These are phyloP conservation scores for Phyllachora maydis DNA, from an alignment of 2,329 filamentous ascomycete genomes.

Conservation along the genomic window DNA sequence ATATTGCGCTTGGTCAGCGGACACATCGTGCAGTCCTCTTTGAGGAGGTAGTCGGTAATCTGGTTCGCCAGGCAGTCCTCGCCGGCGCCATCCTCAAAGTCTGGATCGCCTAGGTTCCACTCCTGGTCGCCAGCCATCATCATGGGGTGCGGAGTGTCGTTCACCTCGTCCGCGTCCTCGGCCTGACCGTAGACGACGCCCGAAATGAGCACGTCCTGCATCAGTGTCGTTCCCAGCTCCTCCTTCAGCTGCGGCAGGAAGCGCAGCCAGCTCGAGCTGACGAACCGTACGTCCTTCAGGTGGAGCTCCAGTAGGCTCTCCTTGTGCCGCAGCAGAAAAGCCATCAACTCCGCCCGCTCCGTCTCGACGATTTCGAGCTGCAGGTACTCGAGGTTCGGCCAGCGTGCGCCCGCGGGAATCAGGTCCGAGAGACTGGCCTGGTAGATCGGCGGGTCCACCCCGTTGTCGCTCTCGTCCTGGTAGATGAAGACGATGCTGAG, in stretches of 20 bases:
- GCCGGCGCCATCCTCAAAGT: too few relatives aligned
- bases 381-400: not conserved
- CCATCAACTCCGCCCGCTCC: not conserved
- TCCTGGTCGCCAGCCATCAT: too few relatives aligned
- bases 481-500: not conserved
- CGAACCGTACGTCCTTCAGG: not conserved
- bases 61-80: too few relatives aligned
- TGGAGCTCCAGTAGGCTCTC: not conserved
- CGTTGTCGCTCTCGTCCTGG: slow-evolving; percentile 1
- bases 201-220: slow-evolving; percentile 1
- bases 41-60: too few relatives aligned
- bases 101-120: too few relatives aligned
- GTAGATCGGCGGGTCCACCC: not conserved
- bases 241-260: not conserved
- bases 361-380: not conserved
- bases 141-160: too few relatives aligned
- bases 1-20: too few relatives aligned
- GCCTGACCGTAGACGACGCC: not conserved
- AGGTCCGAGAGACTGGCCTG: not conserved
- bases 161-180: not conserved
- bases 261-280: not conserved
- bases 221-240: slow-evolving; percentile 1
- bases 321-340: not conserved
- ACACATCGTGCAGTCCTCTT: too few relatives aligned
- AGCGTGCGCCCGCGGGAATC: not conserved